Base-by-base conservation (phyloP, 2,329 filamentous ascomycete genomes). In the Ploettnerulaceae sp. region DNA sequence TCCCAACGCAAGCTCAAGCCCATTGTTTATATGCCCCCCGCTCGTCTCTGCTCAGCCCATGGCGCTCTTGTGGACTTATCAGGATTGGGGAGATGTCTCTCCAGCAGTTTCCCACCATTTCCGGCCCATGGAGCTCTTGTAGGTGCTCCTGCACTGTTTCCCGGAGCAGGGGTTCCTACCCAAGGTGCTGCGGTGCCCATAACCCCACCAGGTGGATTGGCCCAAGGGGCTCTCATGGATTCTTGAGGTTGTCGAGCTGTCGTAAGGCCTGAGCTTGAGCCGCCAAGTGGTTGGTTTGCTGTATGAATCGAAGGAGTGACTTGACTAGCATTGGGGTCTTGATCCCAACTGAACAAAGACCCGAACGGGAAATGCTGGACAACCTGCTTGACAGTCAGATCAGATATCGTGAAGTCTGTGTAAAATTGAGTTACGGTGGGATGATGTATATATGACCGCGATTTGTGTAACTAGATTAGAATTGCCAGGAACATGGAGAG, bases 341-440 rank as follows among this genome's bases (percentile, higher is more conserved):
- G 68, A 2, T 87, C 81, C 84, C 85, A 91, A 28, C 76, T 79
- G 62, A 91, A 89, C n/a, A 93, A 69, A 5, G 82, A 84, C 20
- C 87, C 87, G 56, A 93, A 91, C 2, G 76, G 79, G 57, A 93
- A 97, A 67, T 98, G 93, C 67, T 98, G 93, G n/a, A 98, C 89
- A 2, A 98, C 52, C 52, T 54, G 38, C 22, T 34, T 24, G 14
- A 12, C n/a, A 18, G 7, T 47, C 11, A 48, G 18, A 38, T 20
- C 15, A 11, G 11, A 6, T 37, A 3, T 31, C 22, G 7, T 21
- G 12, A n/a, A 17, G n/a, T 9, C 9, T 11, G 15, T 9, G n/a
- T n/a, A n/a, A n/a, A n/a, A n/a, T n/a, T n/a, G n/a, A n/a, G n/a
- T n/a, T n/a, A n/a, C n/a, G n/a, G n/a, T n/a, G n/a, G n/a, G n/a